Conservation (phyloP, 2,329 filamentous ascomycete species). For the Arachnomyces sp. region DNA sequence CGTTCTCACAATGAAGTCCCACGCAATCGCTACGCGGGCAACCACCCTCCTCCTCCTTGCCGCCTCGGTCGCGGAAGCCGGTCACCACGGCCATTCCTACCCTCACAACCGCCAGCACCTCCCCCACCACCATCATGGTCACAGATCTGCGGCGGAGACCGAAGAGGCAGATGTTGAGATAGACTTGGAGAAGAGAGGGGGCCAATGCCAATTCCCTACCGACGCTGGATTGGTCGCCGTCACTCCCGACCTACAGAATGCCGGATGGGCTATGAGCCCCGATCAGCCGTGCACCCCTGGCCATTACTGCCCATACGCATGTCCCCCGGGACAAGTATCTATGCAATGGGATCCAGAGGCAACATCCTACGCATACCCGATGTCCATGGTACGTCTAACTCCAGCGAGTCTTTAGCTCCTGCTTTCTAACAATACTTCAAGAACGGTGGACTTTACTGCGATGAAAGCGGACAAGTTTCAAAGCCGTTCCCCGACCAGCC, state of each 20-base stretch:
- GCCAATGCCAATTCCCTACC: constrained; percentile 57
- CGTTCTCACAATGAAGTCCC: constrained; percentile 24
- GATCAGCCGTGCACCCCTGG: constrained; percentile 60
- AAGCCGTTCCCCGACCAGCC: constrained; percentile 61
- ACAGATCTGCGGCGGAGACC: constrained; percentile 7
- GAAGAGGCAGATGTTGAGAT: constrained; percentile 17
- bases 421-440: constrained; percentile 27
- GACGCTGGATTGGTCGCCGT: constrained; percentile 60
- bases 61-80: constrained; percentile 21
- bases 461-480: constrained; percentile 53
- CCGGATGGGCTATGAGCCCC: constrained; percentile 71
- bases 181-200: constrained; percentile 45
- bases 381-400: constrained; percentile 56
- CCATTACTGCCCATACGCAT: constrained; percentile 68
- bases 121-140: background rate
- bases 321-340: constrained; percentile 66
- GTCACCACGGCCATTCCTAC: constrained; percentile 13
- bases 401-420: constrained; percentile 5
- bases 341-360: constrained; percentile 69
- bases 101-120: background rate
- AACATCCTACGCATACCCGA: constrained; percentile 56
- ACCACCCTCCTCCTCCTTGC: constrained; percentile 30
- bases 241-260: constrained; percentile 56
- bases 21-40: constrained; percentile 24
- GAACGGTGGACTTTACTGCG: constrained; percentile 69